Percentiles rank a stretch among this genome's conserved stretches.
Conservation (phyloP, 345 rosid species). For the Cardamine resedifolia region DNA sequence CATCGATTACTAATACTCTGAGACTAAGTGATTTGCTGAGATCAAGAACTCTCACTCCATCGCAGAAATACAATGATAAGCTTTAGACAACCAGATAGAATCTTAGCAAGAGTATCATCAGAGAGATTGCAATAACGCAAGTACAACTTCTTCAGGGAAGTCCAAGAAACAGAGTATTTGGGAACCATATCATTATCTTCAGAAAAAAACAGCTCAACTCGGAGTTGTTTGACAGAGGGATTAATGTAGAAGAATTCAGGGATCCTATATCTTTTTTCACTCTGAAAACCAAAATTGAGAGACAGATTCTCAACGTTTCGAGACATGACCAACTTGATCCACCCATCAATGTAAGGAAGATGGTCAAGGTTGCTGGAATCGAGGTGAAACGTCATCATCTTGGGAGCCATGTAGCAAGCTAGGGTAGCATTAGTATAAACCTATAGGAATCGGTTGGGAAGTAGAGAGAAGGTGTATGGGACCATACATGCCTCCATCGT, state of each 20-base stretch:
- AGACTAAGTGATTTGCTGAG: background rate
- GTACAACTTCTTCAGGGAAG: background rate
- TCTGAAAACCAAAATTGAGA: background rate
- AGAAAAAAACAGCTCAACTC: background rate
- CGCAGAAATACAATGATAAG: background rate
- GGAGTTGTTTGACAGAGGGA: conserved; percentile 11
- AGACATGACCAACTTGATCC: conserved; percentile 9
- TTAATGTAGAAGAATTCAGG: background rate
- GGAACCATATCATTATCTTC: background rate
- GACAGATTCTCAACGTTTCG: background rate
- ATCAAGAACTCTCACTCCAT: background rate
- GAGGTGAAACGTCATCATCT: background rate
- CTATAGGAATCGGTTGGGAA: background rate
- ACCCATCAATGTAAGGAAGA: background rate
- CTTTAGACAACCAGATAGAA: conserved; percentile 24
- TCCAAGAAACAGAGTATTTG: conserved; percentile 4
- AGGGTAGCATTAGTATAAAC: background rate
- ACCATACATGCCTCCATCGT: conserved; percentile 26
- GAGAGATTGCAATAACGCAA: background rate
- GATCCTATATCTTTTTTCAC: background rate
- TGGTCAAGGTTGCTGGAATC: too few species aligned
- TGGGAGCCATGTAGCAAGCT: background rate
- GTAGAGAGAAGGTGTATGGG: background rate
- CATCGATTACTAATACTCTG: background rate
- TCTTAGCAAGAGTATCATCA: background rate